Evolutionary conservation across 1,284 basidiomycete species (phyloP), one percentile per base, ranked within the genome.

Genomic region (Microbotryum intermedium): DNA sequence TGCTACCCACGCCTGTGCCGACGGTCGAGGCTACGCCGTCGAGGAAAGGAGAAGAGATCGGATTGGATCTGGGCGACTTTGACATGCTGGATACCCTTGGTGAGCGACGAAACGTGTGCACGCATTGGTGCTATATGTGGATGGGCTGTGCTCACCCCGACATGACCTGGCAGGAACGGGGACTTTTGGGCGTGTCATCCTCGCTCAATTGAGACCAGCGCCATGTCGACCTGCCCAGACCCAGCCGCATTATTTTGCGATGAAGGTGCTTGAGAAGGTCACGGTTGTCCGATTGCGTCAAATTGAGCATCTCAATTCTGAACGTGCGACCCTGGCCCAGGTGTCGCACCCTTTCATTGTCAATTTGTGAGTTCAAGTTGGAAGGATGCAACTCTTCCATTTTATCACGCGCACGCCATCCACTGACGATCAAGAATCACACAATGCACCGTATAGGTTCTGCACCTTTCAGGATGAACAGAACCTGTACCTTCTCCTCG

Each of bases 401-500:
- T 69, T 8, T 70, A 68, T 55, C 62, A 70, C 8, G 6, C 23
- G 1, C 8, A 34, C 4, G 50, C 13, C 11, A 21, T 18, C 5
- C 18, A 6, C 49, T 53, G 26, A n/a, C 26, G 34, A 39, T 9
- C 34, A 39, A 39, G 34, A 39, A 39, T 5, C 11, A 50, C 49
- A 50, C n/a, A n/a, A n/a, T n/a, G n/a, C n/a, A n/a, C 57, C 45
- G 56, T 61, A 9, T 61, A 69, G 43, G 61, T 75, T 64, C 71
- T 74, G 53, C 73, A 74, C 88, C 76, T 97, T 97, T 78, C 91
- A 94, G 74, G 92, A 97, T 76, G 94, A 62, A 48, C 23, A 43
- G 18, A 68, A 68, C 74, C 77, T 97, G 60, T 95, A 91, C 77
- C 80, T 91, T 71, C 86, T 90, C 57, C 89, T 91, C 85, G 91